A percentile compares a stretch with the other conserved stretches of the same genome.
Evolutionary conservation across 2,329 filamentous ascomycete species (phyloP).

Genomic region (Exophiala sp.): DNA sequence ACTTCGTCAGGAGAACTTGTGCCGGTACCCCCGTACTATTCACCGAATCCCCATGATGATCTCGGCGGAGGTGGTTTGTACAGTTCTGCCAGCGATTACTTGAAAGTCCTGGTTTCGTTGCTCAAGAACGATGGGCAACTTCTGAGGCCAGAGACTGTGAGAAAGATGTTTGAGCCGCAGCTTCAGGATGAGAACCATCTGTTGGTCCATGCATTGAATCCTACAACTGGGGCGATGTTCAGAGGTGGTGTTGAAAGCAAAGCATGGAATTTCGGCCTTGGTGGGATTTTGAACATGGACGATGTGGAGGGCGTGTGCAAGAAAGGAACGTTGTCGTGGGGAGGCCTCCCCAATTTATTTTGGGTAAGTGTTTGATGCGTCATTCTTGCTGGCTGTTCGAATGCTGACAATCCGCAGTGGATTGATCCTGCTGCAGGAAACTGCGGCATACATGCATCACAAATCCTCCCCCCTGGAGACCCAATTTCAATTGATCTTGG

Average conservation of each 20-base stretch:
- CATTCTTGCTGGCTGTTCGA: neutral
- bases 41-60: conserved; percentile 36
- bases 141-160: conserved; percentile 28
- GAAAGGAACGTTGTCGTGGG: conserved; percentile 26
- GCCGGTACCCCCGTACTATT: conserved; percentile 37
- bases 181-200: conserved; percentile 9
- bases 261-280: conserved; percentile 20
- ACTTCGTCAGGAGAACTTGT: conserved; percentile 38
- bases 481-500: conserved; percentile 14
- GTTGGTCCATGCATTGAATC: neutral
- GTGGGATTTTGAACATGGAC: conserved; percentile 17
- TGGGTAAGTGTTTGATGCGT: conserved; percentile 14
- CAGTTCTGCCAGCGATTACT: conserved; percentile 30
- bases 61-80: conserved; percentile 48
- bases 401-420: conserved; percentile 18
- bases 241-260: conserved; percentile 7
- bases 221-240: conserved; percentile 5
- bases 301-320: conserved; percentile 18
- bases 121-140: conserved; percentile 33
- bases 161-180: conserved; percentile 23
- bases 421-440: conserved; percentile 25
- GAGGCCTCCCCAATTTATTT: conserved; percentile 28
- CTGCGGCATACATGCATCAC: conserved; percentile 25
- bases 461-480: conserved; percentile 28
- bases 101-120: conserved; percentile 33